Evolutionary conservation across 768 basidiomycete genomes (phyloP), one percentile per base, ranked within the genome.

Genomic region (Pseudohyphozyma bogoriensis): DNA sequence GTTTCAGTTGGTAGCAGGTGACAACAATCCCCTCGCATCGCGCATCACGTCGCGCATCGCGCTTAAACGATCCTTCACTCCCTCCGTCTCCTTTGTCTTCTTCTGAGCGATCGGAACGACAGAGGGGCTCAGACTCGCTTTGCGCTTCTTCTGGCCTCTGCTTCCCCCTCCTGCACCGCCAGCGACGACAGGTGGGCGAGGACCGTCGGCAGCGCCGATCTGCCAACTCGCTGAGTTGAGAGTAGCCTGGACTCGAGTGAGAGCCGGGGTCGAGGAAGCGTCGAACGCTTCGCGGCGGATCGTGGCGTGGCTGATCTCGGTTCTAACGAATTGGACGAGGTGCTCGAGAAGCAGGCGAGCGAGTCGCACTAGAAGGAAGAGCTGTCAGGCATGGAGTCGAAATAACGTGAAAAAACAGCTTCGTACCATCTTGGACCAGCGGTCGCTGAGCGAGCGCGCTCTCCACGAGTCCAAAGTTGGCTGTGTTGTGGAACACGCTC

Each of bases 311-410:
- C 42, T 28, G 32, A 60, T 36, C 8, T 35, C 5, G 9, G 44
- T 15, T 10, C n/a, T 12, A 13, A 49, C 45, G 31, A 52, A 64
- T 18, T 32, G n/a, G 18, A 55, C 52, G 58, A 64, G 49, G 29
- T 52, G 55, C 2, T 64, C 63, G 58, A 64, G 55, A 26, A 55
- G 40, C 29, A 59, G 54, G 58, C 62, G 62, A 22, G 62, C 57
- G 53, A 63, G 54, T n/a, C 36, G 6, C 11, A 56, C 62, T 59
- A 52, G n/a, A 37, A 3, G 20, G 40, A 9, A 40, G n/a, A 11
- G 18, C 9, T 3, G 18, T 20, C 16, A 33, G 1, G 51, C 0
- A 26, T 26, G 24, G 11, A 16, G 24, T 10, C 13, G 4, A 18
- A 15, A 28, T 10, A 13, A 36, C 15, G 15, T 32, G n/a, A 0